These are phyloP conservation scores for Fusarium equiseti DNA, from an alignment of 2,329 filamentous ascomycete genomes.

Conservation along the genomic window DNA sequence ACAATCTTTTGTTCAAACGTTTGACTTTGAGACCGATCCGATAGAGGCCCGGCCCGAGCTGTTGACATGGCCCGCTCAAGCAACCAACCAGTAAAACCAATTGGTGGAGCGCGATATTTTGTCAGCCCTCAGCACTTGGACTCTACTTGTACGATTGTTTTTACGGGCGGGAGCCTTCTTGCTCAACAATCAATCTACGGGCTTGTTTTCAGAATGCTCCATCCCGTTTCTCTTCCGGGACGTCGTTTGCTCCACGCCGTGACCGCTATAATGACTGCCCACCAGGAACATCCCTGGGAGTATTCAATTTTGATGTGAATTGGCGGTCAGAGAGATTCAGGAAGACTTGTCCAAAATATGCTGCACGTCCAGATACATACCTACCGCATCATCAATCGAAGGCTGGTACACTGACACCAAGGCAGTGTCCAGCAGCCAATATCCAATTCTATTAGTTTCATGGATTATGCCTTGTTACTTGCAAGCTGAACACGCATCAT, in stretches of 20 bases:
- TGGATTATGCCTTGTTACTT: slow-evolving; percentile 34
- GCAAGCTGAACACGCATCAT: slow-evolving; percentile 27
- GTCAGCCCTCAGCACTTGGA: slow-evolving; percentile 6
- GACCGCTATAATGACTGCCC: slow-evolving; percentile 32
- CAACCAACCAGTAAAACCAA: slow-evolving; percentile 3
- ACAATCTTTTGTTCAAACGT: slow-evolving; percentile 12
- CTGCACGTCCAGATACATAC: slow-evolving; percentile 27
- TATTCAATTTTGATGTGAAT: slow-evolving; percentile 52
- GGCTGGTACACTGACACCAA: slow-evolving; percentile 21
- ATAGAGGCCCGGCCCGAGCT: slow-evolving; percentile 45
- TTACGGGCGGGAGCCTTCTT: slow-evolving; percentile 20
- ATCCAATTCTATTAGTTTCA: slow-evolving; percentile 24
- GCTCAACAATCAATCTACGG: slow-evolving; percentile 6
- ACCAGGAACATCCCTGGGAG: slow-evolving; percentile 43
- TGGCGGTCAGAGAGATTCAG: slow-evolving; percentile 59
- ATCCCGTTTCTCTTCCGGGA: slow-evolving; percentile 24
- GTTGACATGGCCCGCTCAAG: slow-evolving; percentile 31
- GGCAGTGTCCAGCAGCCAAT: slow-evolving; percentile 8
- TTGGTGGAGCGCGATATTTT: slow-evolving; percentile 11
- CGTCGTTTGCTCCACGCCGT: slow-evolving; percentile 40
- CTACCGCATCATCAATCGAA: slow-evolving; percentile 16
- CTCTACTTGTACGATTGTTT: not conserved
- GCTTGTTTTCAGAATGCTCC: slow-evolving; percentile 26
- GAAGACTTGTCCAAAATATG: slow-evolving; percentile 27
- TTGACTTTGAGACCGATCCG: slow-evolving; percentile 33